phyloP scores from a whole-genome alignment of 2,329 filamentous ascomycete genomes.

The Ascochyta rabiei region DNA sequence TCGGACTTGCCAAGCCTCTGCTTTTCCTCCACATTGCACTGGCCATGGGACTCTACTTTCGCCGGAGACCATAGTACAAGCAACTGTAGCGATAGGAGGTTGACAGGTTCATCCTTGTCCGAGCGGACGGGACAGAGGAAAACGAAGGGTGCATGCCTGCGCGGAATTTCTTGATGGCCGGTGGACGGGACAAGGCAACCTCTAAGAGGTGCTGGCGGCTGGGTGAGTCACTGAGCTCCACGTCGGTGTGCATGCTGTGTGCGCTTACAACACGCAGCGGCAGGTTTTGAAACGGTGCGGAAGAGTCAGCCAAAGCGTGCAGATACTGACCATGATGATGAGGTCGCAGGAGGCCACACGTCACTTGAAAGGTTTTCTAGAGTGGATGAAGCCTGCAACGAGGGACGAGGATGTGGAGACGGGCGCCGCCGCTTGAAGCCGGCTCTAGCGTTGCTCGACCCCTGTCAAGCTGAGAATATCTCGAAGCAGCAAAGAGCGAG shows the following conservation, averaged over 20 bases:
- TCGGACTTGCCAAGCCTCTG: too few species aligned
- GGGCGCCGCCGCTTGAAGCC: slow-evolving; percentile 25
- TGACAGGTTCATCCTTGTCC: slow-evolving; percentile 7
- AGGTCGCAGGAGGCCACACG: slow-evolving; percentile 5
- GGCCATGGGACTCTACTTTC: too few species aligned
- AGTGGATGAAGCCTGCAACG: slow-evolving; percentile 17
- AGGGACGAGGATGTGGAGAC: slow-evolving; percentile 11
- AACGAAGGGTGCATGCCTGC: slow-evolving; percentile 19
- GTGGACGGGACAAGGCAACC: slow-evolving; percentile 6
- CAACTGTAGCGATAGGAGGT: background rate
- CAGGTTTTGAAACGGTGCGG: slow-evolving; percentile 40
- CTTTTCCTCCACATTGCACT: too few species aligned
- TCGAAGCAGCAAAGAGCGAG: slow-evolving; percentile 21
- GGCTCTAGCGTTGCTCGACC: slow-evolving; percentile 27
- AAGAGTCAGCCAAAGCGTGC: slow-evolving; percentile 20
- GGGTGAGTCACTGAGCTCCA: slow-evolving; percentile 44
- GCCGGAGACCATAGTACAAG: too few species aligned
- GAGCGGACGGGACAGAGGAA: slow-evolving; percentile 4
- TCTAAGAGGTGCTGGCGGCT: slow-evolving; percentile 14
- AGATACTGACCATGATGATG: slow-evolving; percentile 29
- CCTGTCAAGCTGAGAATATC: slow-evolving; percentile 43
- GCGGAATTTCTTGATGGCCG: slow-evolving; percentile 16
- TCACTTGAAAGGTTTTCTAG: slow-evolving; percentile 15
- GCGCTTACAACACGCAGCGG: slow-evolving; percentile 26
- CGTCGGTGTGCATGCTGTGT: slow-evolving; percentile 40